Evolutionary conservation across 345 rosid species (phyloP), one percentile per base, ranked within the genome.

Genomic region (Citrus glauca): DNA sequence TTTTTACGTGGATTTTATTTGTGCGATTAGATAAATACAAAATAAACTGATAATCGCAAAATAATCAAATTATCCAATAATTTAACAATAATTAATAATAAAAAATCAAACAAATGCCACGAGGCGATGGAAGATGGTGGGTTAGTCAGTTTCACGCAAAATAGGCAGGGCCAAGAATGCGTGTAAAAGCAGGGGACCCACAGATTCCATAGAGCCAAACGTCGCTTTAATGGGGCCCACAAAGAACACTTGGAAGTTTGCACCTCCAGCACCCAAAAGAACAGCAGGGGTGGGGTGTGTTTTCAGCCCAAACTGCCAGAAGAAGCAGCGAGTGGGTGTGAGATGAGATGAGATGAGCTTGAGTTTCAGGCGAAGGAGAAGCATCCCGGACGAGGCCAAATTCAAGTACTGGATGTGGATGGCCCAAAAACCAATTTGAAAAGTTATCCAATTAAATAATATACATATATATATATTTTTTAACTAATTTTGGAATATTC

Each of bases 301-400:
- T 33, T 33, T 56, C 37, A 1, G 72, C 66, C 66, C 64, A 56
- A 72, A 73, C 14, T 6, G 53, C 13, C 76, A 38, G 14, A 45
- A 61, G 9, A 55, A 8, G 11, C 9, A 40, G 9, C 19, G 10
- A 35, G 24, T n/a, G 2, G 77, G 40, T 59, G 79, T 13, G 13
- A 13, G 50, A 3, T 45, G 50, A 13, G 50, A 3, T 45, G 50
- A 3, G 17, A 45, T 45, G 50, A 45, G 50, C 60, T 60, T 28
- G 11, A 72, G 37, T 56, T 72, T 72, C 62, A 32, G 81, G 56
- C 69, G 69, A 71, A 65, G 82, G 65, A 65, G 82, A 73, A 78
- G 82, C 85, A 80, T 77, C 85, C 63, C 82, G 68, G 32, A 79
- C 79, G 19, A 76, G 24, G 74, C 80, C 91, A 86, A 84, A 81